These are phyloP conservation scores for Wickerhamomyces tratensis DNA, from an alignment of 805 yeast genomes.

Conservation along the genomic window DNA sequence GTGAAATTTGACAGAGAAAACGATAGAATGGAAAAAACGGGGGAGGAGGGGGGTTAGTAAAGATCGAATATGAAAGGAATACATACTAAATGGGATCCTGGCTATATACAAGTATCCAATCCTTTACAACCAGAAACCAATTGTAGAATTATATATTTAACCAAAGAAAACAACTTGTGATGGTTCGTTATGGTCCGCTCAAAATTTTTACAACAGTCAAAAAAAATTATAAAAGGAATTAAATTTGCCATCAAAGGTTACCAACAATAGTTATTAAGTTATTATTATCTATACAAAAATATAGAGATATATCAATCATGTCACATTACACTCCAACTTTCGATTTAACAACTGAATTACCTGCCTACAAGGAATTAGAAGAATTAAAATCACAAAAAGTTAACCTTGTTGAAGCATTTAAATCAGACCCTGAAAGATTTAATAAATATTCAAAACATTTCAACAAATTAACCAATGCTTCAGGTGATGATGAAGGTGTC, in stretches of 20 bases:
- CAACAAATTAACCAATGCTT: conserved; percentile 46
- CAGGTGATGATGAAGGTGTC: conserved; percentile 81
- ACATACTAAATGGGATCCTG: too few relatives aligned
- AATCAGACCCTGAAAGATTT: conserved; percentile 65
- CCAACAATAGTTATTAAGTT: too few relatives aligned
- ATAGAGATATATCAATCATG: conserved; percentile 11
- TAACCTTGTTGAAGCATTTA: conserved; percentile 55
- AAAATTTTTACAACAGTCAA: neutral
- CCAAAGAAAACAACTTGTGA: neutral
- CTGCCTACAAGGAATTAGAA: conserved; percentile 80
- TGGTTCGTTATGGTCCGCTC: neutral
- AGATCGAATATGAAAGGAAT: too few relatives aligned
- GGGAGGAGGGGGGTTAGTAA: too few relatives aligned
- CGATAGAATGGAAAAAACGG: too few relatives aligned
- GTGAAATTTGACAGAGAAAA: too few relatives aligned
- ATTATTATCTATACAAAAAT: too few relatives aligned
- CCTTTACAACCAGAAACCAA: too few relatives aligned
- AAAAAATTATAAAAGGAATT: neutral
- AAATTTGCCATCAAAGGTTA: neutral
- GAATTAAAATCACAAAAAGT: conserved; percentile 61
- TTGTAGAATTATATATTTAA: too few relatives aligned
- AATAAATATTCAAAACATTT: conserved; percentile 69
- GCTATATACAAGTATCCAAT: too few relatives aligned
- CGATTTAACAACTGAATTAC: conserved; percentile 58
- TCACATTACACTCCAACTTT: conserved; percentile 33